Percentiles rank a stretch among this genome's conserved stretches.
phyloP scores from a whole-genome alignment of 1,284 basidiomycete genomes.

The Malassezia cuniculi region DNA sequence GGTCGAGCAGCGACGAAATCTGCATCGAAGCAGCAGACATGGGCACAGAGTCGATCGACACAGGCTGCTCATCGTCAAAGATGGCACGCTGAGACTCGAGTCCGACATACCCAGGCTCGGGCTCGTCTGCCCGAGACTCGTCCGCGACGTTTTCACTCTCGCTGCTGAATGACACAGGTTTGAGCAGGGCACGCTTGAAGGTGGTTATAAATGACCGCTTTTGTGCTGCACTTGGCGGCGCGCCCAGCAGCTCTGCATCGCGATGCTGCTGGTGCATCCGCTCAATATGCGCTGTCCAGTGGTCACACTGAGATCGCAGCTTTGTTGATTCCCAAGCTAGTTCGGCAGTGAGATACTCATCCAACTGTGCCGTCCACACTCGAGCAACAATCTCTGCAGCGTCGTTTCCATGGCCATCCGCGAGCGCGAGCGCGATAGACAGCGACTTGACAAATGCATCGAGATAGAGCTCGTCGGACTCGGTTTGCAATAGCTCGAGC shows the following conservation, averaged over 20 bases:
- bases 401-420: constrained; percentile 38
- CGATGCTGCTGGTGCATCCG: background rate
- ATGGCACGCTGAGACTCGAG: background rate
- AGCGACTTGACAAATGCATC: constrained; percentile 68
- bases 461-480: constrained; percentile 63
- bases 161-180: constrained; percentile 43
- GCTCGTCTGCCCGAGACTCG: constrained; percentile 1
- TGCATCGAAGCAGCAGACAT: no score
- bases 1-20: constrained; percentile 73
- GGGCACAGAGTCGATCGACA: constrained; percentile 2
- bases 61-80: background rate
- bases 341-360: constrained; percentile 90
- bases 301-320: constrained; percentile 66
- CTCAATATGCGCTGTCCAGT: constrained; percentile 30
- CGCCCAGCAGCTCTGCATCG: constrained; percentile 1
- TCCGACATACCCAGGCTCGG: background rate
- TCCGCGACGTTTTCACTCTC: constrained; percentile 15
- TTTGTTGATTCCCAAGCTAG: constrained; percentile 62
- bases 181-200: constrained; percentile 73
- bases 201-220: constrained; percentile 84
- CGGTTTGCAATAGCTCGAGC: constrained; percentile 61
- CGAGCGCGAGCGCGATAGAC: constrained; percentile 30
- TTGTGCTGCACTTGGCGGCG: constrained; percentile 58
- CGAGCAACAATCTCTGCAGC: constrained; percentile 63
- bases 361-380: constrained; percentile 91